phyloP scores from a whole-genome alignment of 2,329 filamentous ascomycete species.

The Sporothrix inflata region DNA sequence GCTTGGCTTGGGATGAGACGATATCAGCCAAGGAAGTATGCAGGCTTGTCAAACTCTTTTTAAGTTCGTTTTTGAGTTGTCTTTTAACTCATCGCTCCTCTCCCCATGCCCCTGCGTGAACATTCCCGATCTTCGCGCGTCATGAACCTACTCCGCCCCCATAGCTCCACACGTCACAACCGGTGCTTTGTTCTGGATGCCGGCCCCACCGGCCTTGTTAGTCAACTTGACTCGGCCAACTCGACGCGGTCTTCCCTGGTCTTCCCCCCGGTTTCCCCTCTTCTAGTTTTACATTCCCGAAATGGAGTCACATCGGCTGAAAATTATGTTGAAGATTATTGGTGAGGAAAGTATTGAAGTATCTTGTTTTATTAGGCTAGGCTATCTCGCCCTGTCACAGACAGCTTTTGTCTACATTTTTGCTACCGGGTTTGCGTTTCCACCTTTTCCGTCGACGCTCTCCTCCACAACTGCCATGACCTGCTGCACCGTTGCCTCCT shows the following conservation, averaged over 20 bases:
- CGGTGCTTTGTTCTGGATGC: background rate
- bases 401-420: constrained; percentile 2
- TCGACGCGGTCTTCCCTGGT: no score
- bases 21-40: no score
- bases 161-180: background rate
- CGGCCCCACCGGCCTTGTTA: background rate
- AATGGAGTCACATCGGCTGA: background rate
- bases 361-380: background rate
- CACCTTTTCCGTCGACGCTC: background rate
- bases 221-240: no score
- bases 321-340: no score
- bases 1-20: no score
- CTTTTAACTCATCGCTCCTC: no score
- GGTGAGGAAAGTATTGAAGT: no score
- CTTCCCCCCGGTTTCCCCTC: background rate
- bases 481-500: background rate
- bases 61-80: background rate
- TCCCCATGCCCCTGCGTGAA: no score
- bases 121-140: no score
- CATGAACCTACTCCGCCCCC: background rate
- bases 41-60: no score
- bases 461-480: background rate
- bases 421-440: background rate
- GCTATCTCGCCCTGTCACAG: no score
- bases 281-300: no score